Percentiles rank a stretch among this genome's conserved stretches.
Evolutionary conservation across 768 basidiomycete species (phyloP).

Genomic region (Boletus insuetus): DNA sequence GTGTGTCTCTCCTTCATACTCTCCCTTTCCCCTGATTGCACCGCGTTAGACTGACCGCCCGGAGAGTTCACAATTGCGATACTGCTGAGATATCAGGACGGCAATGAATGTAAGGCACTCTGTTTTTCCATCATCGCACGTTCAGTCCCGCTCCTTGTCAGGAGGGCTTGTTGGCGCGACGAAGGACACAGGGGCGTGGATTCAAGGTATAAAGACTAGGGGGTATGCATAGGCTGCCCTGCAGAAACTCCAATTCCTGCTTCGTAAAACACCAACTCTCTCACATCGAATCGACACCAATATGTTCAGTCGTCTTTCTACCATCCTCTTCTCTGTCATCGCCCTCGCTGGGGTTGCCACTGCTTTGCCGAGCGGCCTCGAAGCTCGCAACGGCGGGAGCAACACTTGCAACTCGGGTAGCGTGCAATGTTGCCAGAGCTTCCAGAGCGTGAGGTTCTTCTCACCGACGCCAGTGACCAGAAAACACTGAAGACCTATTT

Average conservation of each 20-base stretch:
- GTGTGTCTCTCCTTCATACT: background rate
- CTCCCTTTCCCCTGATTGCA: background rate
- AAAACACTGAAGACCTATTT: background rate
- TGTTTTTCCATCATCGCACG: background rate
- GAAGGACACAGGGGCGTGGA: background rate
- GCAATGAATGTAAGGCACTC: background rate
- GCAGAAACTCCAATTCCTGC: background rate
- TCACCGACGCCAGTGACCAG: background rate
- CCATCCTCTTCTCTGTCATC: background rate
- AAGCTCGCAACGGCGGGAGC: background rate
- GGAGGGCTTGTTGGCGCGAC: background rate
- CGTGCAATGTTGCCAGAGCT: conserved; percentile 14
- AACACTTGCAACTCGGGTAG: conserved; percentile 40
- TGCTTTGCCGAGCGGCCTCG: conserved; percentile 1
- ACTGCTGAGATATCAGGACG: no score
- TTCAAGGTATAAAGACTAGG: background rate
- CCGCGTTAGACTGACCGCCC: background rate
- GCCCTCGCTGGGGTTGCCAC: conserved; percentile 6
- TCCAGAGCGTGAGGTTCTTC: background rate
- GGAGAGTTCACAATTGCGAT: background rate
- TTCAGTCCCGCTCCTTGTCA: background rate
- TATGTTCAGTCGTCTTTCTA: conserved; percentile 4
- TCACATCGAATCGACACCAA: background rate
- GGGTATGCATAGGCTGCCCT: no score
- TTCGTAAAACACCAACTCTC: background rate